These are phyloP conservation scores for Fraxinus greggii DNA, from an alignment of 305 asterid species.

Conservation along the genomic window DNA sequence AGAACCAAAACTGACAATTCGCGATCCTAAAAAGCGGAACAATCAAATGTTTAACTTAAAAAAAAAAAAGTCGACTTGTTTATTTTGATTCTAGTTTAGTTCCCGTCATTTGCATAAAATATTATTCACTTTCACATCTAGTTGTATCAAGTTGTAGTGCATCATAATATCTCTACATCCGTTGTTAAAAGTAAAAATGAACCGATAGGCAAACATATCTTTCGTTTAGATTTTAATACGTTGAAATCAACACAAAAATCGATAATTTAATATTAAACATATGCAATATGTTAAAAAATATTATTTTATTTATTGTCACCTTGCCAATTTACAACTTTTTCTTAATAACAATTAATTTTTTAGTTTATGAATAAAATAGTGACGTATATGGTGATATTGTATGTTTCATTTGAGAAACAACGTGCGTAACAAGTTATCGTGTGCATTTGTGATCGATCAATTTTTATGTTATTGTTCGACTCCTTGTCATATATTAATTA, in stretches of 20 bases:
- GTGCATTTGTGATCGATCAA: not conserved
- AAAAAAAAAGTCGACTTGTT: too few relatives aligned
- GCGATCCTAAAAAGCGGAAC: too few relatives aligned
- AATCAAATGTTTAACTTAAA: too few relatives aligned
- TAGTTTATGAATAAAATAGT: not conserved
- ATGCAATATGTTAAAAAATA: not conserved
- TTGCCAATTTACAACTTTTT: not conserved
- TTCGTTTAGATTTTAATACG: not conserved
- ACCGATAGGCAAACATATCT: not conserved
- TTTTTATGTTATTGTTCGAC: not conserved
- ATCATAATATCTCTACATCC: not conserved
- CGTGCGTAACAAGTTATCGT: not conserved
- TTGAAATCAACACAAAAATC: too few relatives aligned
- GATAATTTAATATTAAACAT: too few relatives aligned
- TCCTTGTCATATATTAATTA: not conserved
- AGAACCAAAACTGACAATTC: too few relatives aligned
- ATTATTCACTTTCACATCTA: not conserved
- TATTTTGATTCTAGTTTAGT: too few relatives aligned
- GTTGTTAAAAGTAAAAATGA: not conserved
- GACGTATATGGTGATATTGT: not conserved
- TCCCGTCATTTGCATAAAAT: too few relatives aligned
- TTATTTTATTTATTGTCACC: too few relatives aligned
- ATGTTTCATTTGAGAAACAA: not conserved
- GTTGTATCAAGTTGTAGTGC: not conserved
- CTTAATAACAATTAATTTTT: too few relatives aligned